Evolutionary conservation across 805 yeast species (phyloP), one percentile per base, ranked within the genome.

Genomic region (Candida qinlingensis): DNA sequence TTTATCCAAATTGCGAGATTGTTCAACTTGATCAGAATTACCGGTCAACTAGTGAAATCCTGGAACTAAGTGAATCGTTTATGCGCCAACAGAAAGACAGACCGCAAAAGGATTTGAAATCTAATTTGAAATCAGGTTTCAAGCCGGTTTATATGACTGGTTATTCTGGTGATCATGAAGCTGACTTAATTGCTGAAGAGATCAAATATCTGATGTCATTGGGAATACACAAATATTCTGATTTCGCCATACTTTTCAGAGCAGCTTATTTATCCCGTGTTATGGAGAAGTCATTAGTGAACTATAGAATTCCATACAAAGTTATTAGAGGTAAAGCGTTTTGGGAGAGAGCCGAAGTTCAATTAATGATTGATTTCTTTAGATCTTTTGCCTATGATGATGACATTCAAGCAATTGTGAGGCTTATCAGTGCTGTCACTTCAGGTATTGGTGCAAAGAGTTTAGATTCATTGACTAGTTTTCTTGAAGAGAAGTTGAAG

Each of bases 311-410:
- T 3, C 90, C 94, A 0, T 86, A 87, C 57, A 66, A 68, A 7
- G 75, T 90, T 49, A 72, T 85, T 0, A 82, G 83, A 45, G 97
- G 97, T 0, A 72, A 72, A 40, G 83, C 89, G 1, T 87, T 89
- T 58, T 87, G 95, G 92, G 88, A 85, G 38, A 65, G 84, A 38
- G 78, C 77, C 48, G 96, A 87, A 58, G 81, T 88, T 12, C 70
- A 72, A 26, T 66, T 78, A 0, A 72, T 87, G 49, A 51, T 89
- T 39, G 86, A 84, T 58, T 80, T 82, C 54, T 60, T 92, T 29
- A 73, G 89, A 33, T 79, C 83, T 1, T 69, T 87, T 5, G 72
- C 77, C 5, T 76, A 83, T 29, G 78, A 74, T 27, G 63, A 67
- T 45, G 96, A 89, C 60, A 68, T 75, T 49, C 62, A 79, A 30